Base-by-base conservation (phyloP, 352 stramenopile species). In the Globisporangium takayamanum region DNA sequence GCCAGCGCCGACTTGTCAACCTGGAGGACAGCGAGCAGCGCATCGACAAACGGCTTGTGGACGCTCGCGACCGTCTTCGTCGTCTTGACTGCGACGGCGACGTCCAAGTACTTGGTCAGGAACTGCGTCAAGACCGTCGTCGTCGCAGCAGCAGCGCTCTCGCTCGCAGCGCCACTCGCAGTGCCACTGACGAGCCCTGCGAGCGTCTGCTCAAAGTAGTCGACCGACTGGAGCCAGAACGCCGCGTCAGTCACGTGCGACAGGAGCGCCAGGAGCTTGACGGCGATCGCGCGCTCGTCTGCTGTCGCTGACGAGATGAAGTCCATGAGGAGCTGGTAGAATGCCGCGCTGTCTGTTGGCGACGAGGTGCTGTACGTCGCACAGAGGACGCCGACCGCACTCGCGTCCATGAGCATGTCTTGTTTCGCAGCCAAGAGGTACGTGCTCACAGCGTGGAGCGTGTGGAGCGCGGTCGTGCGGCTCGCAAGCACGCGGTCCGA, bases 351-450 rank as follows among this genome's bases (percentile, higher is more conserved):
- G 6, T 76, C 70, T 7, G 47, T 53, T 25, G 60, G 60, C 25
- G 49, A 30, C 12, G 72, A 66, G 18, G 42, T 45, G 30, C 69
- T 59, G 54, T 80, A 84, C 30, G 66, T 70, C 22, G 75, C 76
- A 54, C 73, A 88, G 33, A 91, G 68, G 8, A 73, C 70, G 39
- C 65, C 33, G 2, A 91, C 63, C 5, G 84, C 83, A 50, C 70
- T 70, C 8, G 60, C 61, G 64, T 95, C 85, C 81, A 93, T 92
- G 26, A 76, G 6, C 36, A 95, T 87, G 55, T 95, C 85, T 39
- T 84, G 66, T 53, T 88, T 88, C 16, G 78, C 78, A 14, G 81
- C 54, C 12, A 92, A 18, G 2, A 95, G 65, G n/a, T 76, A 84
- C 5, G 53, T 30, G 3, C 65, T 65, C 1, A 78, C 71, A 22